These are phyloP conservation scores for Xylariaceae sp. DNA, from an alignment of 2,329 filamentous ascomycete species.

Conservation along the genomic window DNA sequence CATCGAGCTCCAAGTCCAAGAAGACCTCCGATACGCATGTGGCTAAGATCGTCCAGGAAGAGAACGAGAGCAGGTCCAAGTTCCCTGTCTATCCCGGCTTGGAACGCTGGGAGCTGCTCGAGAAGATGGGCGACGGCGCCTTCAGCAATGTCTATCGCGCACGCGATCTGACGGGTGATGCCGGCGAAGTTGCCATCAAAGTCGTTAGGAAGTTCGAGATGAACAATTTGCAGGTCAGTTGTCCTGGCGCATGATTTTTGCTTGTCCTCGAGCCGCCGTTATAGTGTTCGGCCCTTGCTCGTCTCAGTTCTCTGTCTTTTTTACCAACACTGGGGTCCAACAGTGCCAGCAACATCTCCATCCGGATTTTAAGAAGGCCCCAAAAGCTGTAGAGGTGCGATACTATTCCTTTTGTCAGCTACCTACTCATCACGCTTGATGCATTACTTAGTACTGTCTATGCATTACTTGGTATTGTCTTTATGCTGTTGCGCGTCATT, in stretches of 20 bases:
- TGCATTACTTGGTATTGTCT: neutral
- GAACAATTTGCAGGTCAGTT: conserved; percentile 95
- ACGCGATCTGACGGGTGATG: conserved; percentile 63
- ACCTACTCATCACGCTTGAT: conserved; percentile 6
- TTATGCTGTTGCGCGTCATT: conserved; percentile 11
- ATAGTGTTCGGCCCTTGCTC: conserved; percentile 30
- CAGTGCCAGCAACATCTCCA: conserved; percentile 92
- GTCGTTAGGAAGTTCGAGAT: conserved; percentile 98
- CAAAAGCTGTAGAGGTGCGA: conserved; percentile 96
- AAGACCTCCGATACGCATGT: conserved; percentile 62
- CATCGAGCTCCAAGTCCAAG: conserved; percentile 34
- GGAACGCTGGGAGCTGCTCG: conserved; percentile 77
- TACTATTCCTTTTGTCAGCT: conserved; percentile 36
- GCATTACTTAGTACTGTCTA: neutral
- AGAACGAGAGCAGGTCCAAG: conserved; percentile 78
- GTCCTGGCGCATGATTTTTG: conserved; percentile 29
- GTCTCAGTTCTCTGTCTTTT: conserved; percentile 24
- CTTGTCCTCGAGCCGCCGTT: conserved; percentile 26
- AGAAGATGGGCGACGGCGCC: conserved; percentile 98
- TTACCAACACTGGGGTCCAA: conserved; percentile 50
- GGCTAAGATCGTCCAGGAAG: conserved; percentile 83
- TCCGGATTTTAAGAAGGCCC: conserved; percentile 92
- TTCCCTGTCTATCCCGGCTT: conserved; percentile 81
- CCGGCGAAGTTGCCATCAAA: conserved; percentile 89
- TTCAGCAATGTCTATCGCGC: conserved; percentile 99